Evolutionary conservation across 2,329 filamentous ascomycete species (phyloP).

Genomic region (Neofusicoccum kwambonambiense): DNA sequence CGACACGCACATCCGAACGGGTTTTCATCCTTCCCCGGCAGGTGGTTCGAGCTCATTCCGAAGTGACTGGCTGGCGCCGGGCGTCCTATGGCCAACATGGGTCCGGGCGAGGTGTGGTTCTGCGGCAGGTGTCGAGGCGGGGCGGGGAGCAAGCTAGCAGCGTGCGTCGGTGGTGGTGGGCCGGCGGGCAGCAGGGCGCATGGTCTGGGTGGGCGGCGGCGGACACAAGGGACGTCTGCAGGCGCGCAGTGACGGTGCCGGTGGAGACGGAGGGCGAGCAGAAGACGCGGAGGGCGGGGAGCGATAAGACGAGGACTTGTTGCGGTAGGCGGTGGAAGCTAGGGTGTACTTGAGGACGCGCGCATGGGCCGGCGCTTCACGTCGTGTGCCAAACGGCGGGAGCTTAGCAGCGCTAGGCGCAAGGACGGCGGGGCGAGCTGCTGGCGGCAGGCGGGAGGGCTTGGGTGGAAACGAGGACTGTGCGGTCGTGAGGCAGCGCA

Average conservation of each 20-base stretch:
- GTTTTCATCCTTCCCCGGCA: slow-evolving; percentile 16
- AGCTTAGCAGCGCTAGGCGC: not conserved
- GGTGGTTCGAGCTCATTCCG: slow-evolving; percentile 19
- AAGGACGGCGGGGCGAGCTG: not conserved
- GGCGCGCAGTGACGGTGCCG: not conserved
- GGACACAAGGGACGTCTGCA: not conserved
- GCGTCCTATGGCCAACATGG: slow-evolving; percentile 16
- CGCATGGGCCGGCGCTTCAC: slow-evolving; percentile 2
- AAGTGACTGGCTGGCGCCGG: slow-evolving; percentile 16
- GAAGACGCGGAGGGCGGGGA: not conserved
- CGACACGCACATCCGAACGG: slow-evolving; percentile 16
- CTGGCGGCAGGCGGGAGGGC: not conserved
- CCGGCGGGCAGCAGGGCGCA: not conserved
- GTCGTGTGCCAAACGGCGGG: not conserved
- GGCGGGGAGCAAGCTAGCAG: slow-evolving; percentile 2
- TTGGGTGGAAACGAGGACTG: not conserved
- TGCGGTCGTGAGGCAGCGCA: not conserved
- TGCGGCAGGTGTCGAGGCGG: not conserved
- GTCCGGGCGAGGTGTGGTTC: not conserved
- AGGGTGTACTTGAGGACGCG: not conserved
- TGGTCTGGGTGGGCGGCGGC: not conserved
- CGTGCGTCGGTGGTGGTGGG: slow-evolving; percentile 5
- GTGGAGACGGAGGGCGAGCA: not conserved
- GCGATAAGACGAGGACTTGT: not conserved
- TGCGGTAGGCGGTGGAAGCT: slow-evolving; percentile 1